Conservation (phyloP, 257 asterid species). For the Nicotiana undulata region DNA sequence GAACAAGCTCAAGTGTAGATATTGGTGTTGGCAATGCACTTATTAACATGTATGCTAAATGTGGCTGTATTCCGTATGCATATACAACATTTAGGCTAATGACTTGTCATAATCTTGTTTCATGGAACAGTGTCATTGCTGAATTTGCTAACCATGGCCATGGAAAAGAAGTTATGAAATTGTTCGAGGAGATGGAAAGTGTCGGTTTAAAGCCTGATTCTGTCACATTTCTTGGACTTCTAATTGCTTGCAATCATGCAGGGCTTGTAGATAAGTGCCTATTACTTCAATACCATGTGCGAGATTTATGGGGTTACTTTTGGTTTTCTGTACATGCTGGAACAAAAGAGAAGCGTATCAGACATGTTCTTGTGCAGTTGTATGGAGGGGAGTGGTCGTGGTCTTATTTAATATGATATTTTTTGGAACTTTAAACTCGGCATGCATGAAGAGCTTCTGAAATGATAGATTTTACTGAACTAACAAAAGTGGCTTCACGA, state of each 20-base stretch:
- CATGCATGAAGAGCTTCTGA: background rate
- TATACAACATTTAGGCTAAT: conserved; percentile 34
- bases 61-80: conserved; percentile 37
- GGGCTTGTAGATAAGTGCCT: conserved; percentile 57
- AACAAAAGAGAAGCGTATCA: background rate
- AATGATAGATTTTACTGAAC: background rate
- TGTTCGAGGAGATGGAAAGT: conserved; percentile 40
- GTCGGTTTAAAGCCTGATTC: conserved; percentile 53
- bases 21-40: conserved; percentile 54
- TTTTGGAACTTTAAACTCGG: background rate
- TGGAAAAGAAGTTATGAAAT: conserved; percentile 29
- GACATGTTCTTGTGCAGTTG: background rate
- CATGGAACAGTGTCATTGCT: conserved; percentile 65
- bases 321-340: background rate
- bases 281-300: conserved; percentile 37
- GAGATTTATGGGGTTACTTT: conserved; percentile 22
- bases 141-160: conserved; percentile 69
- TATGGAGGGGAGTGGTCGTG: background rate
- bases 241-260: conserved; percentile 65
- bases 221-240: conserved; percentile 51
- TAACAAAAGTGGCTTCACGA: background rate
- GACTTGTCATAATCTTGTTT: conserved; percentile 42
- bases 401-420: background rate
- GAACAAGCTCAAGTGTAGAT: conserved; percentile 38
- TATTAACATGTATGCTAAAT: conserved; percentile 73